Conservation (phyloP, 495 filamentous ascomycete genomes). For the Aspergillus cavernicola region DNA sequence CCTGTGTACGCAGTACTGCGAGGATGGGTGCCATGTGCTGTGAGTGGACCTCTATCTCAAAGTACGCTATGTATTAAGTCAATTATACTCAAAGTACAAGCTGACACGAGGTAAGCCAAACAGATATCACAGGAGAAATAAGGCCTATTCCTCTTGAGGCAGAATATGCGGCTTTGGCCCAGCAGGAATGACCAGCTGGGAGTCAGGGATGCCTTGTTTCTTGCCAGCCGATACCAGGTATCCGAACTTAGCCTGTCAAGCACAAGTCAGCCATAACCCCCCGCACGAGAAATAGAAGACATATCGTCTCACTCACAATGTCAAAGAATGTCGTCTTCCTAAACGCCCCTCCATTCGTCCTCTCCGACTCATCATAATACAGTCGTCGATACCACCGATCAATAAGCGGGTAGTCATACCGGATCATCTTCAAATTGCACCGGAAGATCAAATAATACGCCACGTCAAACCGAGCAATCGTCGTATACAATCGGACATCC, state of each 20-base stretch:
- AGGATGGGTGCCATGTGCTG: too few species aligned
- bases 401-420: slow-evolving; percentile 64
- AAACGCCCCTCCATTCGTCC: slow-evolving; percentile 53
- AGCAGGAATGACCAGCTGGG: slow-evolving; percentile 16
- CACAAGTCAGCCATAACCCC: slow-evolving; percentile 1
- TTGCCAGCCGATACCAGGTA: slow-evolving; percentile 17
- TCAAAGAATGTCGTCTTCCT: slow-evolving; percentile 65
- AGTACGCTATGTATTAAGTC: not conserved
- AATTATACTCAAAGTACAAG: not conserved
- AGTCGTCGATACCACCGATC: slow-evolving; percentile 66
- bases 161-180: slow-evolving; percentile 42
- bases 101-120: not conserved
- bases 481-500: slow-evolving; percentile 62
- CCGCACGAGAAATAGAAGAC: not conserved
- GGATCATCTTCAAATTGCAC: slow-evolving; percentile 67
- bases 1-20: too few species aligned
- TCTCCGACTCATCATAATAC: slow-evolving; percentile 62
- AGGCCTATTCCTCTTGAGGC: slow-evolving; percentile 10
- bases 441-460: slow-evolving; percentile 67
- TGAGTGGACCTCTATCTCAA: too few species aligned
- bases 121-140: not conserved
- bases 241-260: slow-evolving; percentile 17
- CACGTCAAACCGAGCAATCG: slow-evolving; percentile 64
- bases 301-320: slow-evolving; percentile 35
- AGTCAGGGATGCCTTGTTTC: slow-evolving; percentile 2